phyloP scores from a whole-genome alignment of 176 grass and related monocot species.

The Phyllostachys edulis region DNA sequence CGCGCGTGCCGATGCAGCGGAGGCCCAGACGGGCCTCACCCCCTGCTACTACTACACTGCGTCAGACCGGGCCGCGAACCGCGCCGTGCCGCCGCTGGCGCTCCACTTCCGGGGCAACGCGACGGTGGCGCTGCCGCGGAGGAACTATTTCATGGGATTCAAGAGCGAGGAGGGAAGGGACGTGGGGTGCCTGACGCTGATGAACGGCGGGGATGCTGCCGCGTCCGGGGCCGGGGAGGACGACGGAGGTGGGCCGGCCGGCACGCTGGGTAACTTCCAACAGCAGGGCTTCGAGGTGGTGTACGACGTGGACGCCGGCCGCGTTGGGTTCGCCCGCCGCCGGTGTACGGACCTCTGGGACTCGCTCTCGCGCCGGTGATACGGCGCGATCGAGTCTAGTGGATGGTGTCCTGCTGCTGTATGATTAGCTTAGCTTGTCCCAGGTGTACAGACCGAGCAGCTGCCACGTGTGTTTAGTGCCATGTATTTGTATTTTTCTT shows the following conservation, averaged over 20 bases:
- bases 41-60: constrained; percentile 62
- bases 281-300: constrained; percentile 97
- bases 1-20: constrained; percentile 37
- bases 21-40: constrained; percentile 53
- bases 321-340: constrained; percentile 82
- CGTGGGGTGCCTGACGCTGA: constrained; percentile 84
- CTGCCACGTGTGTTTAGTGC: neutral
- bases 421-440: neutral
- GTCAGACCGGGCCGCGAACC: constrained; percentile 35
- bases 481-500: neutral
- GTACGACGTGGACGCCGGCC: constrained; percentile 67
- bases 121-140: constrained; percentile 68
- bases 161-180: constrained; percentile 37
- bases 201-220: constrained; percentile 44
- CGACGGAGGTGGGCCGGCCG: constrained; percentile 61
- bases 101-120: constrained; percentile 79
- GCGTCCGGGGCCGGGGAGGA: constrained; percentile 28
- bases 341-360: constrained; percentile 80
- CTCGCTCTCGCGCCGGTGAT: constrained; percentile 59
- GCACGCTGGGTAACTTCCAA: constrained; percentile 96
- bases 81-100: constrained; percentile 49
- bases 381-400: too few relatives aligned
- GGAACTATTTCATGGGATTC: constrained; percentile 94
- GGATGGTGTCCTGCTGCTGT: neutral
- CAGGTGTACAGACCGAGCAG: constrained; percentile 1